These are phyloP conservation scores for Tetragonia tetragonoides DNA, from an alignment of 148 eudicot species.

Conservation along the genomic window DNA sequence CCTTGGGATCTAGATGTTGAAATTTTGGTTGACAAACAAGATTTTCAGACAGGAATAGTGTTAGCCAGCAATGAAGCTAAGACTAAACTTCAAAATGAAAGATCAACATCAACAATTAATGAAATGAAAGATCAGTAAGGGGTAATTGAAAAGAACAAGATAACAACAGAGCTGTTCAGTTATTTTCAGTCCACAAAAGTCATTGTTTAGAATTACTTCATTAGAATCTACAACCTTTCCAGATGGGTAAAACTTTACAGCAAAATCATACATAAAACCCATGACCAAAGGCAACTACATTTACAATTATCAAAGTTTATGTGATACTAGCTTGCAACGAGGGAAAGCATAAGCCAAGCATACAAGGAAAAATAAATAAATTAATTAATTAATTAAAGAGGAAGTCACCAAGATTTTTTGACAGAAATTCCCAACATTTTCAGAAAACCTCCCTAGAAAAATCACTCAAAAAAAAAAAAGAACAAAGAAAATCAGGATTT, in stretches of 20 bases:
- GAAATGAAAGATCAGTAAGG: conserved; percentile 20
- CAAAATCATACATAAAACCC: conserved; percentile 11
- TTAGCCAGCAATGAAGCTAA: conserved; percentile 4
- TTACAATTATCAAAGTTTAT: not conserved
- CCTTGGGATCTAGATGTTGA: too few relatives aligned
- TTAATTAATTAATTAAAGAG: not conserved
- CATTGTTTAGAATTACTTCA: conserved; percentile 4
- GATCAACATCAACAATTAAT: conserved; percentile 15
- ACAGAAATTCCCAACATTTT: conserved; percentile 4
- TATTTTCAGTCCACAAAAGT: conserved; percentile 15
- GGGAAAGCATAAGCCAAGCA: conserved; percentile 20
- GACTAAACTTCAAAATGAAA: conserved; percentile 8
- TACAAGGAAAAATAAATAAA: not conserved
- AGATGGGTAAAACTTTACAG: conserved; percentile 1
- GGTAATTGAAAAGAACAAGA: conserved; percentile 17
- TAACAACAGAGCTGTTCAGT: conserved; percentile 13
- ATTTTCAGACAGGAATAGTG: too few relatives aligned
- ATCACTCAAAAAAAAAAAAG: too few relatives aligned
- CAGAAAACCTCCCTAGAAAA: not conserved
- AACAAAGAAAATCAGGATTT: not conserved
- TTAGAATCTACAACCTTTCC: conserved; percentile 4
- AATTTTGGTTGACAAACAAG: too few relatives aligned
- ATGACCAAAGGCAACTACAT: not conserved
- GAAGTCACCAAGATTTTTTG: not conserved
- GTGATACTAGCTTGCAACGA: conserved; percentile 14